Base-by-base conservation (phyloP, 2,329 filamentous ascomycete species). In the Tricladium varicosporioides region DNA sequence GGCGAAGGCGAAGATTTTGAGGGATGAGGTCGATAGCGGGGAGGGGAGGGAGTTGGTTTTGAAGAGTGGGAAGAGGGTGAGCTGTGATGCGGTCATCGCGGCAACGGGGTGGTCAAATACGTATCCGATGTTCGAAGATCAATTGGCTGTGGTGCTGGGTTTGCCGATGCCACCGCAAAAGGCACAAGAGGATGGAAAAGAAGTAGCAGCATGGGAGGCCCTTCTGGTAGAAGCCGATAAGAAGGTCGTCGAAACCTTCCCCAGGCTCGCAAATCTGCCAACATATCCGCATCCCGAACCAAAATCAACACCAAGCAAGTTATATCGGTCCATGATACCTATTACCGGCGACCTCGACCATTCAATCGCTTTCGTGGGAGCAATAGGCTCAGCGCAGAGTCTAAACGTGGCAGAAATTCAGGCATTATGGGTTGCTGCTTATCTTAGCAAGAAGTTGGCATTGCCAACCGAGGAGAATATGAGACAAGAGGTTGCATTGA, bases 181-280 rank as follows among this genome's bases (percentile, higher is more conserved):
- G 55, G 19, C 51, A 53, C 32, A 36, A 36, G 32, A 36, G 32
- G 46, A 59, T 63, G 19, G 44, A 33, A 49, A 61, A 14, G 61
- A 63, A 48, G 48, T 57, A 19, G 57, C 48, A 14, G 59, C 58
- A 52, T 62, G 63, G 57, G 53, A 60, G 61, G 51, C 61, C 33
- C 64, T 60, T 32, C 63, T 65, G 48, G 50, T 59, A 10, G 53
- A 62, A 7, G 64, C 64, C 27, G 63, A 65, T 48, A 57, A 62
- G 18, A 48, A 60, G 18, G 59, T 67, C 18, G 56, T 65, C 16
- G 54, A 40, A 14, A 62, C 60, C 14, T 68, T 66, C 52, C 59
- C 64, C 22, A 64, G 65, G 56, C 60, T 67, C 33, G 51, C 60
- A 48, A 60, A 62, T 15, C 64, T 62, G 8, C 65, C 65, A 9